Base-by-base conservation (phyloP, 202 grass and related monocot genomes). In the Elaeis oleifera region DNA sequence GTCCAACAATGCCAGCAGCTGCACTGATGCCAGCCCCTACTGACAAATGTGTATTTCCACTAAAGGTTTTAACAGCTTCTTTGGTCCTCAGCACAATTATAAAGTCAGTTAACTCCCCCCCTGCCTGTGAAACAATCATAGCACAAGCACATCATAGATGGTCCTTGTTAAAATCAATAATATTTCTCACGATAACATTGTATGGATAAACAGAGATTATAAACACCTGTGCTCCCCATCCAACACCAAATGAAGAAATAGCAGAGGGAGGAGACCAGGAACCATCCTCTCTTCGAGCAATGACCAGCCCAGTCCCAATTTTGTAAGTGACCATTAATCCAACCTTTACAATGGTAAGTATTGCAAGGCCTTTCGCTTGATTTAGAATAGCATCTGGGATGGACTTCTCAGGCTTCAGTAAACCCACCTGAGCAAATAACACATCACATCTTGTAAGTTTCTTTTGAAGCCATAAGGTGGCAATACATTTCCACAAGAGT, bases 211-310 rank as follows among this genome's bases (percentile, higher is more conserved):
- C 36, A 44, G 36, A 44, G 8, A 44, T 13, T 23, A 28, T 19
- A 53, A 18, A 62, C 18, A 85, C 94, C 85, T 99, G 94, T 77
- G 79, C 82, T 50, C 94, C 94, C 87, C 90, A 99, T 79, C 88
- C 94, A 81, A 89, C 23, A 78, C 92, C 88, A 26, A 66, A 89
- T 44, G 84, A 84, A 72, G 75, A 94, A 53, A 99, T 86, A 14
- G 94, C 85, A 9, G 85, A 94, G 16, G 94, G 88, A 79, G 88
- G 74, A 21, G 88, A 92, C 94, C 85, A 99, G 36, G 88, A 87
- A 59, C 88, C 88, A 80, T 94, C 88, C 28, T 80, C 72, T 74
- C 85, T 86, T 9, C 53, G 78, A 72, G 88, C 71, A 70, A 99
- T 73, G 51, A 99, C 88, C 49, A 99, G 53, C 3, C 88, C 88